Conservation (phyloP, 352 stramenopile genomes). For the Pilasporangium apinafurcum region DNA sequence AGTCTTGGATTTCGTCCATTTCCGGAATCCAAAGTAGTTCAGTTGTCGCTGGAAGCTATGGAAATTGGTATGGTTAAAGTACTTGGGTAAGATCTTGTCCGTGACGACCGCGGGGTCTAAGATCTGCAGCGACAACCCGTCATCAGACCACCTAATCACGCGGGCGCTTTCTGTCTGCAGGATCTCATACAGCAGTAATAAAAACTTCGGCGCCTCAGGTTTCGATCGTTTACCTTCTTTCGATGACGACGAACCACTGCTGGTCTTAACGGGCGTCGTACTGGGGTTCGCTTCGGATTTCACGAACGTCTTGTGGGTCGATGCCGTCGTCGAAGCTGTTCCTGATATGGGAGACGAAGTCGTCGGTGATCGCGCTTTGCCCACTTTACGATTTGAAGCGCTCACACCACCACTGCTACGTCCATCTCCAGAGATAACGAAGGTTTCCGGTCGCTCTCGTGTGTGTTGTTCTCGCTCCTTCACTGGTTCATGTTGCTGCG, state of each 20-base stretch:
- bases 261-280: background rate
- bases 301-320: too few species aligned
- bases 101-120: constrained; percentile 41
- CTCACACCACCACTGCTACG: too few species aligned
- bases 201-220: constrained; percentile 42
- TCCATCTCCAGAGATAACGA: too few species aligned
- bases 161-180: constrained; percentile 36
- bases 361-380: too few species aligned
- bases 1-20: constrained; percentile 60
- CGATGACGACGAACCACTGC: too few species aligned
- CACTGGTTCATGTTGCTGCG: too few species aligned
- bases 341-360: too few species aligned
- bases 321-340: too few species aligned
- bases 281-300: too few species aligned
- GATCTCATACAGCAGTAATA: constrained; percentile 50
- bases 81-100: constrained; percentile 73
- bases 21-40: constrained; percentile 87
- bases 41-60: constrained; percentile 86
- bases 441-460: too few species aligned
- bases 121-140: constrained; percentile 43
- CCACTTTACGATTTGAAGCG: too few species aligned
- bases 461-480: too few species aligned
- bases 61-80: constrained; percentile 89
- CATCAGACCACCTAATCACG: constrained; percentile 43
- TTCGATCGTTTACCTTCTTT: constrained; percentile 25